Evolutionary conservation across 306 rosid species (phyloP).

Genomic region (Ceratonia siliqua): DNA sequence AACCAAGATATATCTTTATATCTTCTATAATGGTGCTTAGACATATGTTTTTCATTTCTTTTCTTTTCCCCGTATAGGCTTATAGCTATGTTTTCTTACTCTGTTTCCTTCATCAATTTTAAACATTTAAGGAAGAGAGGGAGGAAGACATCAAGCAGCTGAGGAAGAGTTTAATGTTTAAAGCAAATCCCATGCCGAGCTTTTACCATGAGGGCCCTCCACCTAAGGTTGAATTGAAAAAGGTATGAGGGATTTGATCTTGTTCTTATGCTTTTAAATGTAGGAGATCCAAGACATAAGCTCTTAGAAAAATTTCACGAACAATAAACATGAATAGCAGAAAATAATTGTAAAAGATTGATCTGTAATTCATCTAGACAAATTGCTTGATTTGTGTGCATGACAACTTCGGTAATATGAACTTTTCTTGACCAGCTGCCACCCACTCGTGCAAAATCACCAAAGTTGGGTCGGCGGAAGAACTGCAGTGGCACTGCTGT

Average conservation of each 20-base stretch:
- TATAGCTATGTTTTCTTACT: constrained; percentile 14
- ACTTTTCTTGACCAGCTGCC: constrained; percentile 61
- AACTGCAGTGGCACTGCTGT: constrained; percentile 51
- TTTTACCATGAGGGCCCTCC: constrained; percentile 99
- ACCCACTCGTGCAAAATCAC: constrained; percentile 95
- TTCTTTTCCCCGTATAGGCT: constrained; percentile 6
- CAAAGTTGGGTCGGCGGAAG: constrained; percentile 92
- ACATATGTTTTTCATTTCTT: constrained; percentile 19
- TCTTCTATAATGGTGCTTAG: neutral
- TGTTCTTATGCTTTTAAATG: constrained; percentile 26
- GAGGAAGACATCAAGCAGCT: constrained; percentile 84
- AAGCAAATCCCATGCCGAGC: constrained; percentile 97
- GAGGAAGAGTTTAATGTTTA: constrained; percentile 87
- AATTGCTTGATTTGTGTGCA: constrained; percentile 9
- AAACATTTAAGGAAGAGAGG: constrained; percentile 73
- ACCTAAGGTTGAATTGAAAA: constrained; percentile 86
- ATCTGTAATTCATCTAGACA: constrained; percentile 22
- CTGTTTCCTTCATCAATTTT: constrained; percentile 34
- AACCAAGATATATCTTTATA: constrained; percentile 8
- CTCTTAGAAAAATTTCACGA: constrained; percentile 22
- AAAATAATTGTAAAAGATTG: constrained; percentile 22
- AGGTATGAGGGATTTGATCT: constrained; percentile 52
- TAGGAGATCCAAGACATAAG: constrained; percentile 3
- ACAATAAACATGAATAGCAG: constrained; percentile 7
- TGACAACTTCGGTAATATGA: constrained; percentile 31